Evolutionary conservation across 2,329 filamentous ascomycete species (phyloP), one percentile per base, ranked within the genome.

Genomic region (Penicillium decumbens): DNA sequence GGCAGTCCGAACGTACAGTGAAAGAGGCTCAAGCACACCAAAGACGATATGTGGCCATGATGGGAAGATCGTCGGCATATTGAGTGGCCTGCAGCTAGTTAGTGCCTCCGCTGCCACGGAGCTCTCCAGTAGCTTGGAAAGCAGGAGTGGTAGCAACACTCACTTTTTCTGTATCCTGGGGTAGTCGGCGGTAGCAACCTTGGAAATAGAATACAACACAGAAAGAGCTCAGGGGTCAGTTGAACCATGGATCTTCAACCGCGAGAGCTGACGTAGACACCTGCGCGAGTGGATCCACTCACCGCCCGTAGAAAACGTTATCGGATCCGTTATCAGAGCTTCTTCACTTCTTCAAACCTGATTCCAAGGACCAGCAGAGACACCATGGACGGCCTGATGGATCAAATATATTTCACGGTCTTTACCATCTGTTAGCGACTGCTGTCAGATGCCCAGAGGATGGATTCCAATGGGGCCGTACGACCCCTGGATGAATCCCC

Each of bases 1-100:
- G 6, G 27, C 30, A 28, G 43, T 39, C 18, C 43, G 53, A 30
- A 63, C 77, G 71, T 76, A 86, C 83, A 87, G 75, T 18, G 83
- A 84, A 51, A 87, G 73, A 28, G 85, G 85, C 67, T 89, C 85
- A 37, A 87, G 64, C 46, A 87, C 66, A 27, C 82, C 85, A 57
- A 89, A 87, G 42, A 87, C 72, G 41, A 85, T 65, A 51, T 83
- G 77, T 10, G 85, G 85, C 61, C 87, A 75, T 3, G 75, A 63
- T 2, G 85, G 84, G 20, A 89, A 75, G 54, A 80, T 77, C 25
- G 82, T 70, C 6, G 60, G 53, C 61, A 65, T 65, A 47, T 41
- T 59, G 20, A 23, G 20, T 23, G 45, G 20, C 7, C 39, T 47
- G 30, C 13, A 8, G 32, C 35, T 25, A 23, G 38, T 41, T 20